phyloP scores from a whole-genome alignment of 1,284 basidiomycete genomes.

The Ustilago esculenta region DNA sequence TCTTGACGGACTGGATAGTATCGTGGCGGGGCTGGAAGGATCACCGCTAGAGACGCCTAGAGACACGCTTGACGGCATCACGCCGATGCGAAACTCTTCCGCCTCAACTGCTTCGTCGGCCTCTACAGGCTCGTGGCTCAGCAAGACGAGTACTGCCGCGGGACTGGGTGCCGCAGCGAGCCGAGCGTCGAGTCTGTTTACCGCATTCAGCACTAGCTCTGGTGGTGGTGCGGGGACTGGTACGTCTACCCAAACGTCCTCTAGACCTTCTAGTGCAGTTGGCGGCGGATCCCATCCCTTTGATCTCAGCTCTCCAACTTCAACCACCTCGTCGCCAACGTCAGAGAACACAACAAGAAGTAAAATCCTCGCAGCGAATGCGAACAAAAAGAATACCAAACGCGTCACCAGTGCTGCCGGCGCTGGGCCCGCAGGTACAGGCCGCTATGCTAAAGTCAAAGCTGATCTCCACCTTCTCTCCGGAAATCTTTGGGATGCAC shows the following conservation, averaged over 20 bases:
- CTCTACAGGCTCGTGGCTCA: conserved; percentile 22
- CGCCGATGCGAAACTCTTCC: conserved; percentile 10
- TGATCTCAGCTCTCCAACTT: conserved; percentile 17
- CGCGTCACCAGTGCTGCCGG: conserved; percentile 19
- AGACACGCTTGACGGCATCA: conserved; percentile 60
- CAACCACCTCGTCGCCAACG: conserved; percentile 21
- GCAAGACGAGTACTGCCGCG: conserved; percentile 25
- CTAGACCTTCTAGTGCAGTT: conserved; percentile 29
- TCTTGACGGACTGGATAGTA: conserved; percentile 56
- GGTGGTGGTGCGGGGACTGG: conserved; percentile 13
- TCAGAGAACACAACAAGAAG: conserved; percentile 36
- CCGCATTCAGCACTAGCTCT: conserved; percentile 31
- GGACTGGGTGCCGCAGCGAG: conserved; percentile 35
- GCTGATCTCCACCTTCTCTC: conserved; percentile 59
- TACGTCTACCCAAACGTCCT: conserved; percentile 13
- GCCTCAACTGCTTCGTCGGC: conserved; percentile 6
- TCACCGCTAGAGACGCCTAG: conserved; percentile 63
- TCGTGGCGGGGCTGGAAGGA: conserved; percentile 56
- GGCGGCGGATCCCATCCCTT: conserved; percentile 47
- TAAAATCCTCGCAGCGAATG: conserved; percentile 42
- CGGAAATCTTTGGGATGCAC: conserved; percentile 62
- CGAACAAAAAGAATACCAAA: conserved; percentile 36
- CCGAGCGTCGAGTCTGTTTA: conserved; percentile 50
- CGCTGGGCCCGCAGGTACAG: conserved; percentile 49
- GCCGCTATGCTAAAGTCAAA: conserved; percentile 56